Conservation (phyloP, 2,329 filamentous ascomycete genomes). For the Ceratocystis albifundus region DNA sequence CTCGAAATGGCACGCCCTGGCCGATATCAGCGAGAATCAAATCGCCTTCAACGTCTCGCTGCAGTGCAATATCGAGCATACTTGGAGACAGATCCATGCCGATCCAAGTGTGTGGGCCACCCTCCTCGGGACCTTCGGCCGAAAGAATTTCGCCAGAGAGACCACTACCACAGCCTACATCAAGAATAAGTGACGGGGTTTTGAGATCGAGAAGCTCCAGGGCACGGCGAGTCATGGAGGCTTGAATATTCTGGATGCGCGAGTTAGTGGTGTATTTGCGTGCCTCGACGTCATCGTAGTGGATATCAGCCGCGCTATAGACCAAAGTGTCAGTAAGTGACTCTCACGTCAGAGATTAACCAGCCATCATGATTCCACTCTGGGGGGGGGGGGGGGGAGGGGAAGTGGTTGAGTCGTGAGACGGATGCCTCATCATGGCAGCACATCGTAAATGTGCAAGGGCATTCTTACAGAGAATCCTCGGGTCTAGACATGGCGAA, state of each 20-base stretch:
- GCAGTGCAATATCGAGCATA: conserved; percentile 94
- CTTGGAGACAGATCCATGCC: conserved; percentile 89
- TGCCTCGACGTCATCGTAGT: conserved; percentile 92
- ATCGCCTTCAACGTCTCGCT: conserved; percentile 85
- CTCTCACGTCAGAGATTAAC: neutral
- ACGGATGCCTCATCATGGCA: neutral
- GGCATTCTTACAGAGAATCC: conserved; percentile 62
- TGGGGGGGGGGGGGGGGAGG: no score
- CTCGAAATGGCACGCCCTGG: conserved; percentile 85
- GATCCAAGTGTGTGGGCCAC: conserved; percentile 88
- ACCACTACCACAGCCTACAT: conserved; percentile 91
- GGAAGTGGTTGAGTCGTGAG: conserved; percentile 11
- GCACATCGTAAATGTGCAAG: conserved; percentile 15
- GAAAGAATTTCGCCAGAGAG: conserved; percentile 90
- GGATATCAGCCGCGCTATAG: conserved; percentile 80
- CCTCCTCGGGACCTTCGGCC: conserved; percentile 53
- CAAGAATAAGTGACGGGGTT: conserved; percentile 76
- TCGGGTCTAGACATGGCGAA: conserved; percentile 86
- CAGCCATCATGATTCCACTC: neutral
- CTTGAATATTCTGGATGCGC: conserved; percentile 90
- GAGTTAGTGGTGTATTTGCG: conserved; percentile 96
- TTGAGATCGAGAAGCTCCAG: conserved; percentile 79
- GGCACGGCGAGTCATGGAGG: conserved; percentile 84
- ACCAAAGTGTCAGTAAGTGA: neutral
- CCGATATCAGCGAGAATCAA: conserved; percentile 91